A percentile compares a stretch with the other conserved stretches of the same genome.
Evolutionary conservation across 345 rosid species (phyloP).

Genomic region (Pistacia vera): DNA sequence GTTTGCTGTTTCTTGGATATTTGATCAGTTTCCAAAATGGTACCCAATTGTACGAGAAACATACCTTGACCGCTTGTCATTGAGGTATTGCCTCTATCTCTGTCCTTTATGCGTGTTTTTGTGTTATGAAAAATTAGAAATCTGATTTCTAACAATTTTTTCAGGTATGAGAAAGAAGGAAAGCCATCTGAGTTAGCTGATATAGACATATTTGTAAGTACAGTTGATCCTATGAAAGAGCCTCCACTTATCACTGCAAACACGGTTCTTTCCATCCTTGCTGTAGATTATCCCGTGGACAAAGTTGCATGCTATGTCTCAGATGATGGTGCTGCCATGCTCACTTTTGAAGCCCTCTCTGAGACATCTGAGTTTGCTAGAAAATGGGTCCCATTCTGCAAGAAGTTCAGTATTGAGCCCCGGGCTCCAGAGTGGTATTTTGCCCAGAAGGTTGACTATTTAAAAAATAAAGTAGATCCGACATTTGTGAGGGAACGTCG

Average conservation of each 20-base stretch:
- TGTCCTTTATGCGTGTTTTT: neutral
- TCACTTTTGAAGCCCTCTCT: slow-evolving; percentile 89
- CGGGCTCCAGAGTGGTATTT: slow-evolving; percentile 97
- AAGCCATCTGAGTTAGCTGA: slow-evolving; percentile 66
- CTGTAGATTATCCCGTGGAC: slow-evolving; percentile 87
- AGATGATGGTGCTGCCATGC: slow-evolving; percentile 98
- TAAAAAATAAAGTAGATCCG: slow-evolving; percentile 73
- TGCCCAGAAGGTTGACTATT: slow-evolving; percentile 71
- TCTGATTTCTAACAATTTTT: neutral
- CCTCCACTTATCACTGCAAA: slow-evolving; percentile 94
- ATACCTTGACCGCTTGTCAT: slow-evolving; percentile 77
- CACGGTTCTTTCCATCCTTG: slow-evolving; percentile 89
- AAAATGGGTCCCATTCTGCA: slow-evolving; percentile 95
- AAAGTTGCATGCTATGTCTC: slow-evolving; percentile 93
- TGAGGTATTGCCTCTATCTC: slow-evolving; percentile 40
- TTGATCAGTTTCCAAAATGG: slow-evolving; percentile 96
- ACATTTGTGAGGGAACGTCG: slow-evolving; percentile 76
- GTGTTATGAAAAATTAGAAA: neutral
- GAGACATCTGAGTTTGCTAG: slow-evolving; percentile 91
- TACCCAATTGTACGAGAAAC: slow-evolving; percentile 79
- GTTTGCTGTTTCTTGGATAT: slow-evolving; percentile 96
- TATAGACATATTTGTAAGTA: slow-evolving; percentile 82
- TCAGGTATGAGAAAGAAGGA: slow-evolving; percentile 85
- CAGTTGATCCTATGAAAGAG: slow-evolving; percentile 93
- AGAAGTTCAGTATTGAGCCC: slow-evolving; percentile 76